Percentiles rank a stretch among this genome's conserved stretches.
phyloP scores from a whole-genome alignment of 169 alveolate species.

The Plasmodium fragile region DNA sequence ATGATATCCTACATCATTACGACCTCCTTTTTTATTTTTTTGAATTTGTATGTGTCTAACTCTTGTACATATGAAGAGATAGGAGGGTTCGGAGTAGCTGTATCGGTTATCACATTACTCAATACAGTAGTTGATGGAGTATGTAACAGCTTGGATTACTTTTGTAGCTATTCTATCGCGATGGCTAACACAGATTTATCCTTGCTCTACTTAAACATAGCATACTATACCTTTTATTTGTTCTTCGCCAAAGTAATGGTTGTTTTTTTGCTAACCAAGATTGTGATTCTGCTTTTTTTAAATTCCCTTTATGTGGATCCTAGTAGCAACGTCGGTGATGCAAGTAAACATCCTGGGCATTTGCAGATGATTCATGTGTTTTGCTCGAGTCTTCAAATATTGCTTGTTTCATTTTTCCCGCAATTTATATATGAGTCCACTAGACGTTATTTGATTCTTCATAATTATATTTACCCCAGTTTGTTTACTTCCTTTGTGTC shows the following conservation, averaged over 20 bases:
- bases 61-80: slow-evolving; percentile 34
- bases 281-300: background rate
- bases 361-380: background rate
- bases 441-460: slow-evolving; percentile 25
- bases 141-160: slow-evolving; percentile 29
- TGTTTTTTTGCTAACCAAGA: slow-evolving; percentile 10
- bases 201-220: slow-evolving; percentile 13
- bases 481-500: slow-evolving; percentile 31
- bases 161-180: slow-evolving; percentile 29
- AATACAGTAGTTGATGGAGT: slow-evolving; percentile 22
- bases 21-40: slow-evolving; percentile 29
- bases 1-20: slow-evolving; percentile 51
- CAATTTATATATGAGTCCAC: slow-evolving; percentile 26
- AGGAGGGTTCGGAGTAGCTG: slow-evolving; percentile 48
- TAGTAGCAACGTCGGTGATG: background rate
- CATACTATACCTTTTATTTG: slow-evolving; percentile 13
- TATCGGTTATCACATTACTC: background rate
- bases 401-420: slow-evolving; percentile 25
- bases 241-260: background rate
- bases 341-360: background rate
- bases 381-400: slow-evolving; percentile 18
- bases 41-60: slow-evolving; percentile 22
- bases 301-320: background rate
- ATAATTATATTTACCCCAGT: slow-evolving; percentile 44
- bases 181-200: slow-evolving; percentile 4